phyloP scores from a whole-genome alignment of 441 rosid genomes.

The Pelargonium cotyledonis region DNA sequence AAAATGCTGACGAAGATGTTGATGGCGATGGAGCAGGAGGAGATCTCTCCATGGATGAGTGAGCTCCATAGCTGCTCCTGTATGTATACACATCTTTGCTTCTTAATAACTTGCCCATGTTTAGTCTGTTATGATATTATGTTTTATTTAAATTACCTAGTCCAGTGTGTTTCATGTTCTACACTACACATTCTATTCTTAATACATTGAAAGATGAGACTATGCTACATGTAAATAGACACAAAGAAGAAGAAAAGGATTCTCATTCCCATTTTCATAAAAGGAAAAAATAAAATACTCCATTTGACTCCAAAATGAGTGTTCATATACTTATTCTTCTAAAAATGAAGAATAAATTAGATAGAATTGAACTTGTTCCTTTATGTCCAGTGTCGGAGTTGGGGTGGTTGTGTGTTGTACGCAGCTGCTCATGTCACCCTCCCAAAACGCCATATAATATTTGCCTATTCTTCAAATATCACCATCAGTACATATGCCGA shows the following conservation, averaged over 20 bases:
- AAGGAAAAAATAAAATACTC: no score
- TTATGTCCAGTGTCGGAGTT: no score
- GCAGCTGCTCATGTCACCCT: no score
- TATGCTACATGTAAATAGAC: not conserved
- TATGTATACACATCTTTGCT: not conserved
- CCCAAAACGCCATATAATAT: no score
- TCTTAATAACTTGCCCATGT: not conserved
- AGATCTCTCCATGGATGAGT: slow-evolving; percentile 19
- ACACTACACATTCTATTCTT: not conserved
- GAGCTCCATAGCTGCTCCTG: slow-evolving; percentile 3
- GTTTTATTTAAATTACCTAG: not conserved
- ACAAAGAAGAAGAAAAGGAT: not conserved
- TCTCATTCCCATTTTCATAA: not conserved
- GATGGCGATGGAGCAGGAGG: slow-evolving; percentile 20
- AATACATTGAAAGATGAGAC: not conserved
- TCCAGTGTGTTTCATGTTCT: not conserved
- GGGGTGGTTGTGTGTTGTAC: no score
- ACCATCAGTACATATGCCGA: no score
- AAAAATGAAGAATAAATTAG: no score
- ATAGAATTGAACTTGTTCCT: no score
- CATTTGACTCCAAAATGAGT: no score
- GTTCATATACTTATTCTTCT: no score
- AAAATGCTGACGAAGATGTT: slow-evolving; percentile 34
- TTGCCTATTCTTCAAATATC: no score
- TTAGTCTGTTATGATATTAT: not conserved